Conservation (phyloP, 441 rosid species). For the Gossypium schwendimanii region DNA sequence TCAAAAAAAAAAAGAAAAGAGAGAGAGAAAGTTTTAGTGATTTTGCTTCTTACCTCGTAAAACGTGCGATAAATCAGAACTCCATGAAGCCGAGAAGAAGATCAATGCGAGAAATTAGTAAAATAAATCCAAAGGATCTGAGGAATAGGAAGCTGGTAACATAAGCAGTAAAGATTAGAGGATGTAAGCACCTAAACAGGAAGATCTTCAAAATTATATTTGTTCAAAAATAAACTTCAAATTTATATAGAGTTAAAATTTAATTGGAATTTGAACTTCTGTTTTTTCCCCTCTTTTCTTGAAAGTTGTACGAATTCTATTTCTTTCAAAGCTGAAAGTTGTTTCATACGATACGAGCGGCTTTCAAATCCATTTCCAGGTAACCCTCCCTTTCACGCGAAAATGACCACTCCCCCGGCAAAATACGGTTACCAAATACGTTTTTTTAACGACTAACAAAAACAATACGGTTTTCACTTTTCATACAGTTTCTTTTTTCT, state of each 20-base stretch:
- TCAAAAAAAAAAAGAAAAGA: not conserved
- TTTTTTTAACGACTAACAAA: not conserved
- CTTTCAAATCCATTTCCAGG: constrained; percentile 27
- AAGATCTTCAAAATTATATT: constrained; percentile 12
- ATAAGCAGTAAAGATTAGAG: constrained; percentile 14
- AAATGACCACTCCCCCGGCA: not conserved
- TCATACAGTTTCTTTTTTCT: not conserved
- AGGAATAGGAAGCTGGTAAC: constrained; percentile 19
- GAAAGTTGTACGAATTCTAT: not conserved
- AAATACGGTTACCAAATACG: not conserved
- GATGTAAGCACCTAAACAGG: constrained; percentile 26
- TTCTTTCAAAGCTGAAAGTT: constrained; percentile 7
- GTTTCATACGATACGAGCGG: constrained; percentile 18
- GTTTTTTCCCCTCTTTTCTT: not conserved
- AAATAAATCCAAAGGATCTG: constrained; percentile 15
- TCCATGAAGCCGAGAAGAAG: constrained; percentile 29
- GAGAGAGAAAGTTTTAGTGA: not conserved
- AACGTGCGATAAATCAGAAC: constrained; percentile 28
- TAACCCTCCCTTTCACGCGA: not conserved
- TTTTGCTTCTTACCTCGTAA: constrained; percentile 24
- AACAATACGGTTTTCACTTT: not conserved
- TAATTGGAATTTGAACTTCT: no score
- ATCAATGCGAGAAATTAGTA: constrained; percentile 7
- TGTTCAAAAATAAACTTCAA: not conserved
- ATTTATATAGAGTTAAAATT: not conserved